Base-by-base conservation (phyloP, 257 asterid species). In the Primulina huaijiensis region DNA sequence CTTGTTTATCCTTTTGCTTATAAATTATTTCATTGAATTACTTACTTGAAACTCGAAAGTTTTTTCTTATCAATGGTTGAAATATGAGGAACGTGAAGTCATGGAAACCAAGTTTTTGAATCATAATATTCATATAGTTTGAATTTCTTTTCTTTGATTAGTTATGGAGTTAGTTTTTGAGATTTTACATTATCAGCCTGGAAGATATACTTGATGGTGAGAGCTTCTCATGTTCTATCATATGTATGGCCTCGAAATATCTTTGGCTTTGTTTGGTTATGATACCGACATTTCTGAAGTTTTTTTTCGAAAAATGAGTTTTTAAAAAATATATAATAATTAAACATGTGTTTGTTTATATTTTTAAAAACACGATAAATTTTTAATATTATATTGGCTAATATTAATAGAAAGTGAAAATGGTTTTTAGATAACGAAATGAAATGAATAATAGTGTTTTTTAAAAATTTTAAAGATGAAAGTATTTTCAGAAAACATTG, bases 71-170 rank as follows among this genome's bases (percentile, higher is more conserved):
- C 38, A 43, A 27, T n/a, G 46, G 25, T 7, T 14, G 30, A 70
- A 60, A 38, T 35, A 8, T 71, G 62, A 62, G 62, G 62, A 50
- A 62, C 19, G 20, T 37, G 57, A 50, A 38, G 16, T 61, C 69
- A 30, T 61, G 29, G 62, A 70, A 31, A 43, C 69, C 64, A 4
- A 46, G 53, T 50, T 12, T 58, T 23, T 27, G 62, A 20, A 61
- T 2, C 14, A 29, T 16, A 43, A 29, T 16, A 43, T 31, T 30
- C 56, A 6, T 35, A 21, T 43, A 71, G 53, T 62, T 71, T 46
- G 50, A 60, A 37, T 34, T 43, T 40, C 33, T n/a, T 46, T 46
- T 43, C 31, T 8, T 30, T 67, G 62, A 61, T 62, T 62, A 50
- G 16, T 10, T 61, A 61, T 4, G 20, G 65, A 33, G 11, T 14